Evolutionary conservation across 2,329 filamentous ascomycete species (phyloP), one percentile per base, ranked within the genome.

Genomic region (Phoma herbarum): DNA sequence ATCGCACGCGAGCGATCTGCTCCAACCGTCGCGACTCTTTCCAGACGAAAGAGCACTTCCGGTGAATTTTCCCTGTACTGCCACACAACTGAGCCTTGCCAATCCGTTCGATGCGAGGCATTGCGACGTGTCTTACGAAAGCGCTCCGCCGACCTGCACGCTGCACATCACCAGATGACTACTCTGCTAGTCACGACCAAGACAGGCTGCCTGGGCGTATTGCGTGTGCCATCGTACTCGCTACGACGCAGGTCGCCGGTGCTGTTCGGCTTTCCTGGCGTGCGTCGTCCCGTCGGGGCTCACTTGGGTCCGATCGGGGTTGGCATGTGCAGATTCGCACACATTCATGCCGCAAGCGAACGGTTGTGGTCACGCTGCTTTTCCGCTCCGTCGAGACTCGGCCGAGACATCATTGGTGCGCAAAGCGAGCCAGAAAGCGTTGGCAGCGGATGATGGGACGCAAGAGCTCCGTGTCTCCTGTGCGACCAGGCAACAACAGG

Each of bases 331-430:
- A 52, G 43, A 18, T n/a, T 43, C 49, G 42, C 41, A 43, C 48
- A 52, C 37, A 20, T 18, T 37, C 44, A 33, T 43, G 37, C 49
- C 26, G 55, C 29, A 37, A 37, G 41, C 48, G 31, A 56, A 52
- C 53, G 51, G 59, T 57, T 50, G 35, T 43, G 45, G 51, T 52
- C 57, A 56, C 49, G 33, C 41, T 57, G 28, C 33, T 6, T 31
- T 43, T 61, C 62, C 62, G 63, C 59, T 67, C 64, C 64, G 67
- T 58, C 64, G 52, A 66, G 62, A 68, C 63, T 52, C 67, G 66
- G 67, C 46, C 58, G 60, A 49, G 42, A 25, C 43, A 12, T 22
- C 18, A 45, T 49, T 53, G 55, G 55, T 53, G 44, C 49, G 55
- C 49, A 39, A 18, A 23, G 39, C 20, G 50, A 52, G 23, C 42